Conservation (phyloP, 1,139 yeast genomes). For the Yamadazyma dushanensis region DNA sequence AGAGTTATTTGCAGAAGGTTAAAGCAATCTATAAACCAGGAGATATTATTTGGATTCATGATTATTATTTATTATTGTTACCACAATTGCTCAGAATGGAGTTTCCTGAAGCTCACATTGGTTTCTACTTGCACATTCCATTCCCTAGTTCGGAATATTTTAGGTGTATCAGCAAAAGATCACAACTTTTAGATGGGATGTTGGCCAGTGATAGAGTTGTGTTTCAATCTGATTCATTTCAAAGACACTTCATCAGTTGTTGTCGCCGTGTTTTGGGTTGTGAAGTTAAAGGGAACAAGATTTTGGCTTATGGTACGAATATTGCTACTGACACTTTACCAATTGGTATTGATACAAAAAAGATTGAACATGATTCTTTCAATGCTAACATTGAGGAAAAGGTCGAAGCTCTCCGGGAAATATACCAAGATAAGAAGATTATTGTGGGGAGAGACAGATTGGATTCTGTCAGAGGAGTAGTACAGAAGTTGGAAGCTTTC, state of each 20-base stretch:
- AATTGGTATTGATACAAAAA: constrained; percentile 77
- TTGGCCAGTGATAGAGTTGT: constrained; percentile 85
- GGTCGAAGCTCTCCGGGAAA: constrained; percentile 53
- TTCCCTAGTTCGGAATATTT: constrained; percentile 97
- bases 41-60: constrained; percentile 94
- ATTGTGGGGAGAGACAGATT: constrained; percentile 83
- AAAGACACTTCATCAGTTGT: constrained; percentile 86
- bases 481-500: constrained; percentile 78
- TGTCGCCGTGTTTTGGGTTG: constrained; percentile 82
- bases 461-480: constrained; percentile 79
- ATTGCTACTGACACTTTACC: constrained; percentile 77
- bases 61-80: constrained; percentile 77
- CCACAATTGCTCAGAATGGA: constrained; percentile 87
- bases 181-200: constrained; percentile 82
- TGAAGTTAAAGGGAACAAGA: constrained; percentile 56
- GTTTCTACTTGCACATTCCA: constrained; percentile 83
- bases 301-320: constrained; percentile 74
- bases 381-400: constrained; percentile 33
- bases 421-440: constrained; percentile 73
- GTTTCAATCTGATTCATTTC: constrained; percentile 83
- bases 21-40: constrained; percentile 78
- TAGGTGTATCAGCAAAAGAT: constrained; percentile 80
- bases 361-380: constrained; percentile 61
- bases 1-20: constrained; percentile 81
- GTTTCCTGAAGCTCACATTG: constrained; percentile 77